Base-by-base conservation (phyloP, 495 filamentous ascomycete genomes). In the Beverwykella pulmonaria region DNA sequence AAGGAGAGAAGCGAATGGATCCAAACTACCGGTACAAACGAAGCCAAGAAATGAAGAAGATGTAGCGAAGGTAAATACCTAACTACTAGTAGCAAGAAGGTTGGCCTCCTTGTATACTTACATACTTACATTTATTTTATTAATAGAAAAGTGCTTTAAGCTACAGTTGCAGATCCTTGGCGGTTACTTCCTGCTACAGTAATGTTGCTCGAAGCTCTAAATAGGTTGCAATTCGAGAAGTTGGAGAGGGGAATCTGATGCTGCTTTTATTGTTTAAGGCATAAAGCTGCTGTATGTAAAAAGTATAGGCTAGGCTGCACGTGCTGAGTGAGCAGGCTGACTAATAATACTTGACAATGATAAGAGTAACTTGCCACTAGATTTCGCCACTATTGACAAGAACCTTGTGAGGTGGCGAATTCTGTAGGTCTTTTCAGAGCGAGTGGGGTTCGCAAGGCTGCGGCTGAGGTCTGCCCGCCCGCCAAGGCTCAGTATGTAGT, bases 71-170 rank as follows among this genome's bases (percentile, higher is more conserved):
- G 54, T 36, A 36, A 23, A 34, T 29, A 57, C 54, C 32, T 57
- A 39, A 29, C 17, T 22, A 29, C 17, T 22, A 57, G 54, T 34
- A 57, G 54, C 54, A 57, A 57, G 54, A 57, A 57, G 10, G 10
- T 57, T 57, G 17, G 30, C 54, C 12, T 39, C 12, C 32, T 34
- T n/a, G n/a, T n/a, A n/a, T n/a, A n/a, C n/a, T 55, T 55, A 14
- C 30, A 55, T 25, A 25, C 52, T 55, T 30, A 55, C 52, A 55
- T 55, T 9, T 20, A 34, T 49, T 53, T 8, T n/a, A 19, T 47
- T 56, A 27, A 63, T 55, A 22, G 50, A 63, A 63, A 63, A 63
- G 50, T 55, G 30, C 61, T 55, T 47, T 20, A 41, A 63, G 50
- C 30, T 63, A 63, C 50, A 55, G 49, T 17, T 55, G 61, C 61